Percentiles rank a stretch among this genome's conserved stretches.
These are phyloP conservation scores for Auriscalpium vulgare DNA, from an alignment of 768 basidiomycete genomes.

Conservation along the genomic window DNA sequence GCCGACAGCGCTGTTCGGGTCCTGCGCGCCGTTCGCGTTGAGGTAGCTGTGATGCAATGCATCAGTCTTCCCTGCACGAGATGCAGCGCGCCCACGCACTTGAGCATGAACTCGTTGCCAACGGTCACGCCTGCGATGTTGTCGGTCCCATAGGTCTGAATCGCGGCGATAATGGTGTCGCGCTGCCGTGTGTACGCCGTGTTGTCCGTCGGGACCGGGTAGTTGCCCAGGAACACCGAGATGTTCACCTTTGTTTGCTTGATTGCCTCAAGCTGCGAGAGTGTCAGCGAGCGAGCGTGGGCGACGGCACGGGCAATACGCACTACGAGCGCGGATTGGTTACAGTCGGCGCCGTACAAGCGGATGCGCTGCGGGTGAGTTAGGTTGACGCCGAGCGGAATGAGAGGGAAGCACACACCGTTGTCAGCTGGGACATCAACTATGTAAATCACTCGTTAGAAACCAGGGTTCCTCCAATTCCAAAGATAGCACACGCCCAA, in stretches of 20 bases:
- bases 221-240: slow-evolving; percentile 72
- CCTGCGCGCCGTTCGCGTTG: slow-evolving; percentile 34
- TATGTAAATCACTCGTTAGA: slow-evolving; percentile 19
- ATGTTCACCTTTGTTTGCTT: slow-evolving; percentile 83
- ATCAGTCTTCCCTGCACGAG: background rate
- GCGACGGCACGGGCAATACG: slow-evolving; percentile 17
- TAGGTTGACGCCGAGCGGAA: background rate
- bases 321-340: slow-evolving; percentile 70
- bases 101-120: slow-evolving; percentile 86
- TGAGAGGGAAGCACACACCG: slow-evolving; percentile 20
- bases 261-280: slow-evolving; percentile 73
- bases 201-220: slow-evolving; percentile 53
- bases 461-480: slow-evolving; percentile 4
- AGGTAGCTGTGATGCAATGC: slow-evolving; percentile 41
- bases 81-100: slow-evolving; percentile 34
- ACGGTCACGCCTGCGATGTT: slow-evolving; percentile 80
- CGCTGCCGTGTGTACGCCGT: slow-evolving; percentile 71
- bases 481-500: background rate
- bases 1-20: slow-evolving; percentile 54
- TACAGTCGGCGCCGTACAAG: slow-evolving; percentile 84
- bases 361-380: slow-evolving; percentile 44
- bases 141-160: slow-evolving; percentile 70
- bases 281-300: background rate
- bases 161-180: slow-evolving; percentile 52
- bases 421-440: slow-evolving; percentile 83